A percentile compares a stretch with the other conserved stretches of the same genome.
phyloP scores from a whole-genome alignment of 2,329 filamentous ascomycete genomes.

The Cladophialophora bantiana region DNA sequence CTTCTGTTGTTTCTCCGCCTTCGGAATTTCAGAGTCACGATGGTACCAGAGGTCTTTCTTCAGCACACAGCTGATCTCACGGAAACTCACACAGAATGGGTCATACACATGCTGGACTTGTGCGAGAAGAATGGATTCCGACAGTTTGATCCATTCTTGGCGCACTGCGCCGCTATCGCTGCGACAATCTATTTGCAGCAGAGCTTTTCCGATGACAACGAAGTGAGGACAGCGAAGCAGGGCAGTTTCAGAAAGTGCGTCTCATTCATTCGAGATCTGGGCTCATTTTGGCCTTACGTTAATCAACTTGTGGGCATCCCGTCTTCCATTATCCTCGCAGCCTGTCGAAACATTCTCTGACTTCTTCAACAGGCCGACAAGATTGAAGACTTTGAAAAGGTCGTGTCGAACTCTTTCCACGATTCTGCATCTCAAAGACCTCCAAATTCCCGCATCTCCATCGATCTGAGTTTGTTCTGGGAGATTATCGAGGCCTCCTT shows the following conservation, averaged over 20 bases:
- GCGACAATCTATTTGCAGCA: conserved; percentile 63
- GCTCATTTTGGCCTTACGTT: conserved; percentile 56
- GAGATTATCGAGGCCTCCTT: conserved; percentile 58
- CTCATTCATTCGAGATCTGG: conserved; percentile 52
- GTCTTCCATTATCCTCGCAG: neutral
- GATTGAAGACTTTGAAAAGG: conserved; percentile 52
- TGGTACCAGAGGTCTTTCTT: conserved; percentile 60
- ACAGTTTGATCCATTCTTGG: conserved; percentile 57
- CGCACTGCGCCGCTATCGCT: conserved; percentile 60
- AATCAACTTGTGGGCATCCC: conserved; percentile 49
- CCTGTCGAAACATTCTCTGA: neutral
- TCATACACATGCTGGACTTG: conserved; percentile 60
- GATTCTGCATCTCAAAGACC: conserved; percentile 46
- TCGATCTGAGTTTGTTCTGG: conserved; percentile 58
- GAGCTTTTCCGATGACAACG: conserved; percentile 56
- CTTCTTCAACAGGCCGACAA: conserved; percentile 49
- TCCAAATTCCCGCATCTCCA: conserved; percentile 44
- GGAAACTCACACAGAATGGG: conserved; percentile 60
- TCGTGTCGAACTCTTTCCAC: conserved; percentile 54
- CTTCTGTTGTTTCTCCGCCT: conserved; percentile 61
- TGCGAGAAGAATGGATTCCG: conserved; percentile 55
- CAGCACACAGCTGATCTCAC: conserved; percentile 62
- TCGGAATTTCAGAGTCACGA: conserved; percentile 59
- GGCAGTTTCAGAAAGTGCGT: conserved; percentile 56
- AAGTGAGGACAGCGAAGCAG: conserved; percentile 52